A percentile compares a stretch with the other conserved stretches of the same genome.
phyloP scores from a whole-genome alignment of 495 filamentous ascomycete genomes.

The Aspergillus heteromorphus region DNA sequence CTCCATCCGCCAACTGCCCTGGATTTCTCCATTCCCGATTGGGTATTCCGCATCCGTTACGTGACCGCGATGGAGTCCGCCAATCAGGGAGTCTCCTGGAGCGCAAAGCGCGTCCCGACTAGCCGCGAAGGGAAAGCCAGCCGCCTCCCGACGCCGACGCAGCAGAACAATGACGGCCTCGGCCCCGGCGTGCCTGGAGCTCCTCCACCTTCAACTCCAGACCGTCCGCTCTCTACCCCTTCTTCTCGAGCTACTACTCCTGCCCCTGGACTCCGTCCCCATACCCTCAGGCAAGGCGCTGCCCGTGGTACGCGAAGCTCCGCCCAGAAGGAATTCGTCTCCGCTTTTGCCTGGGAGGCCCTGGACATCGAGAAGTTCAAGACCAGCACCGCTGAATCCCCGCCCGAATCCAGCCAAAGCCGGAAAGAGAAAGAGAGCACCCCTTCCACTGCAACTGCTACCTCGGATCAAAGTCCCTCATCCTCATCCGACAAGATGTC shows the following conservation, averaged over 20 bases:
- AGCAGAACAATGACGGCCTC: constrained; percentile 2
- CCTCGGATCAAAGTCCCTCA: not conserved
- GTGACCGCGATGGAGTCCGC: constrained; percentile 11
- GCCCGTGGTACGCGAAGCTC: constrained; percentile 24
- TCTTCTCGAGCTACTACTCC: no score
- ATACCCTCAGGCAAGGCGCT: constrained; percentile 17
- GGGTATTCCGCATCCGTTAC: not conserved
- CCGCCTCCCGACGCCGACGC: constrained; percentile 9
- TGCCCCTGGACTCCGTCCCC: constrained; percentile 7
- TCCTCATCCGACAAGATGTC: constrained; percentile 27
- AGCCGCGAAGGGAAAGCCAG: not conserved
- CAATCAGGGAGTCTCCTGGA: constrained; percentile 15
- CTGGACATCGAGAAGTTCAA: constrained; percentile 12
- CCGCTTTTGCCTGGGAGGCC: constrained; percentile 22
- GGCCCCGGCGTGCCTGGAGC: not conserved
- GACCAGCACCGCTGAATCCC: constrained; percentile 1
- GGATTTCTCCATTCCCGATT: not conserved
- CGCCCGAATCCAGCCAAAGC: not conserved
- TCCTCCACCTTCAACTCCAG: not conserved
- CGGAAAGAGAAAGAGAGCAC: not conserved
- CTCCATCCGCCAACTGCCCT: not conserved
- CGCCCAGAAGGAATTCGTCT: constrained; percentile 10
- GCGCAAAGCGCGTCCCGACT: constrained; percentile 15
- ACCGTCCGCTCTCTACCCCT: not conserved
- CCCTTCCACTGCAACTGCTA: not conserved